Conservation (phyloP, 768 basidiomycete genomes). For the Leucocoprinus birnbaumii region DNA sequence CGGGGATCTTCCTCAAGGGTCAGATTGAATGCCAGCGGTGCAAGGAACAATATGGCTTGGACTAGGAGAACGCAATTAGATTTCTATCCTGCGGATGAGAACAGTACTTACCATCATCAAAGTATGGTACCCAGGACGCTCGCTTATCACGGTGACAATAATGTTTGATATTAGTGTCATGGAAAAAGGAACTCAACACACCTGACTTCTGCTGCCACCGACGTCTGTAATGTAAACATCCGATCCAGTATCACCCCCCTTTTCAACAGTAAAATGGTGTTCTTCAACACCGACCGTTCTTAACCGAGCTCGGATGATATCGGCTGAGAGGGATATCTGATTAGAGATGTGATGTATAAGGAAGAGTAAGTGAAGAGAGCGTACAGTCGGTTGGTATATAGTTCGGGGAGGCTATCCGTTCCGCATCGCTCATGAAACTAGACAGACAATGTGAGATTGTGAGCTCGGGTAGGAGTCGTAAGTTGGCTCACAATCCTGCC, state of each 20-base stretch:
- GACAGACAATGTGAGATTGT: neutral
- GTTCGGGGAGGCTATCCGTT: conserved; percentile 48
- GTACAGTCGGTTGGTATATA: conserved; percentile 67
- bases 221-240: conserved; percentile 74
- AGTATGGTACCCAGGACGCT: conserved; percentile 72
- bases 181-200: conserved; percentile 16
- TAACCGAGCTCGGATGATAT: conserved; percentile 74
- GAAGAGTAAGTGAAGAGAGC: conserved; percentile 17
- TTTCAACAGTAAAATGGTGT: conserved; percentile 58
- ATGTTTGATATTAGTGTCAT: neutral
- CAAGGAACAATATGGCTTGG: conserved; percentile 81
- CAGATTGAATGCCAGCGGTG: conserved; percentile 73
- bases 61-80: conserved; percentile 33
- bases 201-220: conserved; percentile 57
- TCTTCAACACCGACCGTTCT: conserved; percentile 76
- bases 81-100: no score
- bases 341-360: neutral
- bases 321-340: conserved; percentile 33
- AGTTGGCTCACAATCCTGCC: conserved; percentile 63
- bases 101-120: conserved; percentile 54
- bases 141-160: conserved; percentile 31
- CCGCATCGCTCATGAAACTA: conserved; percentile 73
- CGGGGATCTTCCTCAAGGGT: conserved; percentile 65
- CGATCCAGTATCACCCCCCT: conserved; percentile 37
- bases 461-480: neutral